Evolutionary conservation across 2,329 filamentous ascomycete species (phyloP), one percentile per base, ranked within the genome.

Genomic region (Kalaharituber pfeilii): DNA sequence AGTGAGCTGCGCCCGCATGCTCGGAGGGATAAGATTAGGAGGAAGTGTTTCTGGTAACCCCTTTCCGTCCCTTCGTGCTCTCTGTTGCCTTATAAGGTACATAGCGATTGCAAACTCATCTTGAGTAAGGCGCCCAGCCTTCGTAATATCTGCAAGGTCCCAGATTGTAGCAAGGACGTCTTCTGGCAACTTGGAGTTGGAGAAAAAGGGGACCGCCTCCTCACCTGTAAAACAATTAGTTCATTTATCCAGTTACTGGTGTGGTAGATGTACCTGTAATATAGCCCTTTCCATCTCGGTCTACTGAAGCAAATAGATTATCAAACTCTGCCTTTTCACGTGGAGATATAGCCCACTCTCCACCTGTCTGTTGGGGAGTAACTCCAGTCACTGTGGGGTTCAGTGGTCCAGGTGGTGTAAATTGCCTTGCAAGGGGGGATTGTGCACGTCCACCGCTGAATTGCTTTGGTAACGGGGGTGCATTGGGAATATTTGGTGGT

Each of bases 21-120:
- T 86, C 2, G 89, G 91, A 11, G 91, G 91, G 27, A 96, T 76
- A 36, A 96, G 72, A 61, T 82, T 88, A 0, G 81, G 73, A 8
- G 89, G 88, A 42, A 98, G 71, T n/a, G 78, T 75, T 22, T 81
- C 73, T 1, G 91, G 91, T 28, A 96, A 69, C 26, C 78, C 72
- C 29, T 59, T 58, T 8, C 62, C 61, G 39, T 70, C 70, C 28
- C 71, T 66, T 58, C 81, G 82, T 60, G 77, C 83, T 53, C 88
- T 78, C 67, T 95, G 88, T 67, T 94, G 85, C 57, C 88, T 79
- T 63, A 98, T 95, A 51, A 98, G 74, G 66, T 93, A 93, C 88
- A 98, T 95, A 52, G 91, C 89, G 49, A 98, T 87, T 0, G 91
- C 87, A 66, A 98, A 98, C 63, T 94, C 88, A 62, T 98, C 91